Evolutionary conservation across 2,329 filamentous ascomycete species (phyloP).

Genomic region (Pseudocercospora macadamiae): DNA sequence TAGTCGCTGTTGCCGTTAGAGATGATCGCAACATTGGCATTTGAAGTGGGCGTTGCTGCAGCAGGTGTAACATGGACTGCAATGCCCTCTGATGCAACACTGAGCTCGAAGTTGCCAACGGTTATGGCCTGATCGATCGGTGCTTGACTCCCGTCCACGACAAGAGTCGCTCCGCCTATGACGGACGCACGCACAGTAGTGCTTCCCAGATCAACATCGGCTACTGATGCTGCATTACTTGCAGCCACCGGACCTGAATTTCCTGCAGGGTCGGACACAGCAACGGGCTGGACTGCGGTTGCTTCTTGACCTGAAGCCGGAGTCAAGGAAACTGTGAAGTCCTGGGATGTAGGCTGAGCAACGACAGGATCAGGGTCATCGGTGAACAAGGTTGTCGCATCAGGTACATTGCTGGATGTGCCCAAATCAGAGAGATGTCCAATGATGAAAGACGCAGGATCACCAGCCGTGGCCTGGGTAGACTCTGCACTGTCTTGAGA

Average conservation of each 20-base stretch:
- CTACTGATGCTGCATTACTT: neutral
- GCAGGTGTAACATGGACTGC: neutral
- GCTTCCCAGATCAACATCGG: neutral
- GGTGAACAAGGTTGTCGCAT: too few relatives aligned
- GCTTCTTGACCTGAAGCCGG: neutral
- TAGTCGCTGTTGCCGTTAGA: neutral
- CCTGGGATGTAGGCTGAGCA: neutral
- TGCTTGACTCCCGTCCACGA: neutral
- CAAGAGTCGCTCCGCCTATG: neutral
- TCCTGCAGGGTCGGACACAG: too few relatives aligned
- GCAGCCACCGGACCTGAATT: too few relatives aligned
- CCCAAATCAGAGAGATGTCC: neutral
- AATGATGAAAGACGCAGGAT: neutral
- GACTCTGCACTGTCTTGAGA: too few relatives aligned
- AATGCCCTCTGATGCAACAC: neutral
- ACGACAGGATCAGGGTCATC: neutral
- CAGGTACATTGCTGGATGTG: neutral
- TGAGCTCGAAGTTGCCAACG: neutral
- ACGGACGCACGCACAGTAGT: neutral
- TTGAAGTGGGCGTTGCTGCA: too few relatives aligned
- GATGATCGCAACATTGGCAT: neutral
- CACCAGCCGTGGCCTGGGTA: neutral
- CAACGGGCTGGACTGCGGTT: neutral
- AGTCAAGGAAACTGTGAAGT: neutral
- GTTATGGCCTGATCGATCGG: neutral